Evolutionary conservation across 192 early-diverging fungal genomes (phyloP), one percentile per base, ranked within the genome.

Genomic region (Physocladia obscura): DNA sequence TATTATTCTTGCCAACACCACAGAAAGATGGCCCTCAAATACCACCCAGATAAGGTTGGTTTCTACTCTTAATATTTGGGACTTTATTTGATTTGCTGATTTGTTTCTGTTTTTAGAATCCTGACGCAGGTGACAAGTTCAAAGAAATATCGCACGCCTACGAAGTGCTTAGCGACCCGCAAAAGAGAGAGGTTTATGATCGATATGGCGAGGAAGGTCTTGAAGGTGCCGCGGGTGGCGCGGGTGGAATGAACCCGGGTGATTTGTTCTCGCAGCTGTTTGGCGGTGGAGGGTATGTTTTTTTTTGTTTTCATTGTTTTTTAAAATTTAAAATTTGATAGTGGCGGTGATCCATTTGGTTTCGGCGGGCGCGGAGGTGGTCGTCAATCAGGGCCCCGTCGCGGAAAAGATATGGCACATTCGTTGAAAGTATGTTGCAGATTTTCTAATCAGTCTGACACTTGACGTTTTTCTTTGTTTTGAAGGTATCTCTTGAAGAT

Each of bases 81-180:
- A 13, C 40, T 44, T 44, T 44, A 13, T 44, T 44, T 44, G 11
- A n/a, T 13, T 44, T 44, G 40, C 40, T 8, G n/a, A 44, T 44
- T n/a, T 8, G 40, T 8, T 44, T 44, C 40, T 44, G 40, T n/a
- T n/a, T 44, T 44, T n/a, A 44, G 82, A 88, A 89, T 27, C 56
- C 27, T 27, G 11, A 89, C 48, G 91, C 92, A 35, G 90, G 86
- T 50, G 94, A 96, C 34, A 89, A 90, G 80, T 99, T 99, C 86
- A 97, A 98, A 81, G 96, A 99, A 62, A 94, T 99, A 69, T 94
- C 93, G 48, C 94, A 98, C 76, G 96, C 97, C 5, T 99, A 95
- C 75, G 96, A 98, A 74, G 88, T 93, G 57, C 88, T 99, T 29
- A 94, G 93, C 19, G 96, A 99, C 77, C 49, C 84, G 57, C 81